phyloP scores from a whole-genome alignment of 1,284 basidiomycete species.

The Cronartium ribicola region DNA sequence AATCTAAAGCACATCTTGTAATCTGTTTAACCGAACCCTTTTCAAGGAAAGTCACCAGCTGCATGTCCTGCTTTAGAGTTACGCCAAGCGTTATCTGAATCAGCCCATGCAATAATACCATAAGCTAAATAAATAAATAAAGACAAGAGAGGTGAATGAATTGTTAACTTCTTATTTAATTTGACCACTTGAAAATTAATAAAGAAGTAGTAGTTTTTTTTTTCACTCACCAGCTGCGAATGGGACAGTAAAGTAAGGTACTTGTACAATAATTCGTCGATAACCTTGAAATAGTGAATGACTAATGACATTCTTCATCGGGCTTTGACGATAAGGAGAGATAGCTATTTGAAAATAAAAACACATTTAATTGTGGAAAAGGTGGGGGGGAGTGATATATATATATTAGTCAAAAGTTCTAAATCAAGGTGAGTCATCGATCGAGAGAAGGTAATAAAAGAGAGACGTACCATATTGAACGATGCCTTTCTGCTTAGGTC shows the following conservation, averaged over 20 bases:
- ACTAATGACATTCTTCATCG: constrained; percentile 66
- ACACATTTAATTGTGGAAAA: neutral
- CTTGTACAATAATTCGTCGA: constrained; percentile 68
- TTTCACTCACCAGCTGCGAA: constrained; percentile 66
- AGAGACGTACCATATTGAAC: constrained; percentile 64
- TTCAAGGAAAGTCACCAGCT: constrained; percentile 15
- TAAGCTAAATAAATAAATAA: constrained; percentile 60
- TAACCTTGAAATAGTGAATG: constrained; percentile 83
- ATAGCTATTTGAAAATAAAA: constrained; percentile 57
- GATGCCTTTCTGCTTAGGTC: constrained; percentile 72
- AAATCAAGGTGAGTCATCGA: neutral
- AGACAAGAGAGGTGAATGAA: neutral
- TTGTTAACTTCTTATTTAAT: neutral
- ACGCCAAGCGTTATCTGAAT: constrained; percentile 64
- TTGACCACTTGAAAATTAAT: neutral
- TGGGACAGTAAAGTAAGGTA: constrained; percentile 74
- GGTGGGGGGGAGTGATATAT: neutral
- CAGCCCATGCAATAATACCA: constrained; percentile 75
- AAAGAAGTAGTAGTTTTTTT: neutral
- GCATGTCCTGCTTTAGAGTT: constrained; percentile 74
- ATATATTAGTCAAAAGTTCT: constrained; percentile 9
- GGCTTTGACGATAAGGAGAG: constrained; percentile 73
- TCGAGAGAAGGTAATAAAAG: neutral
- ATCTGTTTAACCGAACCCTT: neutral
- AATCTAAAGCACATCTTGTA: no score